These are phyloP conservation scores for Paragyromitra xinjiangensis DNA, from an alignment of 495 filamentous ascomycete species.

Conservation along the genomic window DNA sequence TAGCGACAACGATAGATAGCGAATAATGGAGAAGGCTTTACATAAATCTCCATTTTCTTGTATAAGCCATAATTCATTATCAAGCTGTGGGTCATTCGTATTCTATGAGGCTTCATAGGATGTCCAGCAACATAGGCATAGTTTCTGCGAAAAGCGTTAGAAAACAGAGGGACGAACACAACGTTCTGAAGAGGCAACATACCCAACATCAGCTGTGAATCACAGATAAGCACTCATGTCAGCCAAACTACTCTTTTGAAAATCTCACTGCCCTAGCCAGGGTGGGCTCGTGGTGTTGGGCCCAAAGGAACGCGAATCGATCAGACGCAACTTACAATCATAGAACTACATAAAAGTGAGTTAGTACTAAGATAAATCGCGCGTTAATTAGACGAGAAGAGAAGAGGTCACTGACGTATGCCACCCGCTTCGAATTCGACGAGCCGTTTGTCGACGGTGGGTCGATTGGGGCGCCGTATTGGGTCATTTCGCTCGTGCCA, in stretches of 20 bases:
- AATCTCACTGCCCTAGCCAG: background rate
- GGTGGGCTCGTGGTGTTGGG: constrained; percentile 1
- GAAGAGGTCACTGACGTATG: constrained; percentile 53
- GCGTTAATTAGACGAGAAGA: background rate
- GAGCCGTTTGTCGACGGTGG: constrained; percentile 55
- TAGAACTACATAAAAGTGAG: constrained; percentile 51
- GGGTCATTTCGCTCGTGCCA: constrained; percentile 43
- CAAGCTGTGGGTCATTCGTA: constrained; percentile 93
- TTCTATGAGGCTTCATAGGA: constrained; percentile 99
- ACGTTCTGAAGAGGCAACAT: constrained; percentile 21
- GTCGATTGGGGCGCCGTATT: constrained; percentile 56
- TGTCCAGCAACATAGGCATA: constrained; percentile 98
- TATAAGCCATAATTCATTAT: constrained; percentile 99
- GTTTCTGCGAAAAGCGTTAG: constrained; percentile 48
- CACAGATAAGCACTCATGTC: constrained; percentile 22
- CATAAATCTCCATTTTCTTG: constrained; percentile 99
- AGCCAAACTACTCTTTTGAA: constrained; percentile 15
- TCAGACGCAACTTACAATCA: constrained; percentile 55
- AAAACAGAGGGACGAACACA: background rate
- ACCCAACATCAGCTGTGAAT: constrained; percentile 57
- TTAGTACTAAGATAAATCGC: constrained; percentile 28
- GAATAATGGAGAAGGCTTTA: constrained; percentile 63
- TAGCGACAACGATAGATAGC: constrained; percentile 16
- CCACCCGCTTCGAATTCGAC: constrained; percentile 54
- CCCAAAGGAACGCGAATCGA: constrained; percentile 16